Evolutionary conservation across 73 alveolate genomes (phyloP).

Genomic region (Paramecium caudatum): DNA sequence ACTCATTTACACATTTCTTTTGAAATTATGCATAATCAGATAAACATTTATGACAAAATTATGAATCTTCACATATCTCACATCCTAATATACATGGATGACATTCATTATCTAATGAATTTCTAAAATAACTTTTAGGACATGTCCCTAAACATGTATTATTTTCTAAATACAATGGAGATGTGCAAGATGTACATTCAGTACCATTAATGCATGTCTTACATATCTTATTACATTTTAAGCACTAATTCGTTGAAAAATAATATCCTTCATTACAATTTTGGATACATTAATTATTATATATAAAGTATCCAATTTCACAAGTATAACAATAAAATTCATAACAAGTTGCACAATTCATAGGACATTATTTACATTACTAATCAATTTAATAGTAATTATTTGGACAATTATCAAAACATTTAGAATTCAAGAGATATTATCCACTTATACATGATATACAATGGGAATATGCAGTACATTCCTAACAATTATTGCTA

Average conservation of each 20-base stretch:
- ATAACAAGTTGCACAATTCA: neutral
- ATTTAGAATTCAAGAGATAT: neutral
- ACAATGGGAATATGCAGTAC: neutral
- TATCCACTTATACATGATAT: neutral
- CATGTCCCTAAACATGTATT: neutral
- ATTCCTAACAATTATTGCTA: constrained; percentile 4
- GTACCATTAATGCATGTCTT: neutral
- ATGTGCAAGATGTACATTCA: constrained; percentile 3
- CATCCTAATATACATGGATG: neutral
- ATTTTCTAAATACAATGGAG: neutral
- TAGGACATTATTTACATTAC: constrained; percentile 2
- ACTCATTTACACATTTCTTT: neutral
- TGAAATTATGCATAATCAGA: neutral
- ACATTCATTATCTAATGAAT: neutral
- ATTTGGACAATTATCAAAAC: neutral
- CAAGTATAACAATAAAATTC: neutral
- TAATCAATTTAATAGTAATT: neutral
- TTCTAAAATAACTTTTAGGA: neutral
- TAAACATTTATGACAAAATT: constrained; percentile 12
- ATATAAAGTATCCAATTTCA: neutral
- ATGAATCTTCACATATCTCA: neutral
- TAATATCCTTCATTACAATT: constrained; percentile 16
- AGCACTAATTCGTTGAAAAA: neutral
- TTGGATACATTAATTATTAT: neutral
- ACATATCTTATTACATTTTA: neutral